phyloP scores from a whole-genome alignment of 2,329 filamentous ascomycete genomes.

The Fusarium sp. region DNA sequence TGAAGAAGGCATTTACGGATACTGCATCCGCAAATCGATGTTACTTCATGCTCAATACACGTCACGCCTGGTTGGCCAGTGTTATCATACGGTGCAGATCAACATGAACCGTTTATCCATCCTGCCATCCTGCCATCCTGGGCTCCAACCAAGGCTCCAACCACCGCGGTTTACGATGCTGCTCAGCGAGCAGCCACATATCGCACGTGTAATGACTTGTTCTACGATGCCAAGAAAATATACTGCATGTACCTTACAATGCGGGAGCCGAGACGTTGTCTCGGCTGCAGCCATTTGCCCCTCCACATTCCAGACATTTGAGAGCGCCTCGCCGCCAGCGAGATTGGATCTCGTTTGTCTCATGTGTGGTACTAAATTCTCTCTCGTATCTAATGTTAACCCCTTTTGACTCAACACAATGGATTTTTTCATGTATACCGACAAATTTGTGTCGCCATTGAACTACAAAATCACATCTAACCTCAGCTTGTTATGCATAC shows the following conservation, averaged over 20 bases:
- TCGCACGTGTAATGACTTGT: background rate
- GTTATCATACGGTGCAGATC: constrained; percentile 7
- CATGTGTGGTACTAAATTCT: background rate
- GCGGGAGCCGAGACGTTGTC: constrained; percentile 5
- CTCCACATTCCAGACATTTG: constrained; percentile 1
- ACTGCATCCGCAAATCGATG: background rate
- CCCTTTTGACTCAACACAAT: background rate
- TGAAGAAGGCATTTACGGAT: background rate
- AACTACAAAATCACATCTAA: background rate
- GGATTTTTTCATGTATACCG: background rate
- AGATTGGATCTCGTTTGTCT: constrained; percentile 25
- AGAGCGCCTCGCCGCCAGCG: constrained; percentile 11
- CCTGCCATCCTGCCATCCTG: background rate
- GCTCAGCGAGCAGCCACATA: background rate
- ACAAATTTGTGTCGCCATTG: background rate
- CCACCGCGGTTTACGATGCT: background rate
- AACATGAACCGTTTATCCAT: background rate
- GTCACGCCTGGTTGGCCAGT: constrained; percentile 17
- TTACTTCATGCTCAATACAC: background rate
- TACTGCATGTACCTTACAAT: background rate
- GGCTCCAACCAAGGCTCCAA: constrained; percentile 2
- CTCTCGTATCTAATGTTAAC: background rate
- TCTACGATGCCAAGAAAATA: constrained; percentile 3
- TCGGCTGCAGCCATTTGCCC: background rate
- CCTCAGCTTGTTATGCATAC: background rate